These are phyloP conservation scores for Tulasnella sp. DNA, from an alignment of 768 basidiomycete genomes.

Conservation along the genomic window DNA sequence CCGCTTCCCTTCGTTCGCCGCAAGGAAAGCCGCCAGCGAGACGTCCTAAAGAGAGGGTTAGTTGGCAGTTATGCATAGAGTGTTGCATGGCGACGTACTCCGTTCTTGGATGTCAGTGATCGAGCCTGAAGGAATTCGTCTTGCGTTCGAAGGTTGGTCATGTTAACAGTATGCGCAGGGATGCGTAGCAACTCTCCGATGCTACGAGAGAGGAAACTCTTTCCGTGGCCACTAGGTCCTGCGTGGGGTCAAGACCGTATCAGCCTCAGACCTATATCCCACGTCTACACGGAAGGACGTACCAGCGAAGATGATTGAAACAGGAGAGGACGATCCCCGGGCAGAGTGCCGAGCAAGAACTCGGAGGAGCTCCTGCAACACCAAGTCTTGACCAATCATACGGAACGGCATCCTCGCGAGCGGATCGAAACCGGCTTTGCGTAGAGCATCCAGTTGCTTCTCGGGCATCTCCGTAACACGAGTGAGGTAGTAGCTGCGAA, in stretches of 20 bases:
- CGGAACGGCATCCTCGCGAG: conserved; percentile 65
- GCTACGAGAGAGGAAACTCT: conserved; percentile 69
- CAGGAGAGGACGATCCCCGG: conserved; percentile 1
- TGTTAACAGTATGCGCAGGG: conserved; percentile 78
- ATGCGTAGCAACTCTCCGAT: conserved; percentile 58
- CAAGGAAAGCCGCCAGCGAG: conserved; percentile 45
- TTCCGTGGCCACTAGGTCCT: conserved; percentile 81
- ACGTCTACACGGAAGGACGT: background rate
- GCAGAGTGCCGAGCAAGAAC: conserved; percentile 13
- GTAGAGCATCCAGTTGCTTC: conserved; percentile 50
- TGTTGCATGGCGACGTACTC: conserved; percentile 33
- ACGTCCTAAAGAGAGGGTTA: conserved; percentile 38
- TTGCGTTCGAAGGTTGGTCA: conserved; percentile 63
- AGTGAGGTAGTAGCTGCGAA: conserved; percentile 57
- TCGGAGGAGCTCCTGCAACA: conserved; percentile 63
- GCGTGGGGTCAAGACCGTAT: background rate
- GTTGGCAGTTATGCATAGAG: conserved; percentile 35
- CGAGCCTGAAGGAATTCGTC: conserved; percentile 75
- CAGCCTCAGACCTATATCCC: background rate
- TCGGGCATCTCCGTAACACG: conserved; percentile 14
- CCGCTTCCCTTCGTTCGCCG: conserved; percentile 67
- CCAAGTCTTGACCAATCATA: conserved; percentile 71
- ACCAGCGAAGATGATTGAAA: conserved; percentile 16
- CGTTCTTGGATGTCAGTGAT: conserved; percentile 60
- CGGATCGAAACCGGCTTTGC: conserved; percentile 67